phyloP scores from a whole-genome alignment of 2,329 filamentous ascomycete species.

The Xylariaceae sp. region DNA sequence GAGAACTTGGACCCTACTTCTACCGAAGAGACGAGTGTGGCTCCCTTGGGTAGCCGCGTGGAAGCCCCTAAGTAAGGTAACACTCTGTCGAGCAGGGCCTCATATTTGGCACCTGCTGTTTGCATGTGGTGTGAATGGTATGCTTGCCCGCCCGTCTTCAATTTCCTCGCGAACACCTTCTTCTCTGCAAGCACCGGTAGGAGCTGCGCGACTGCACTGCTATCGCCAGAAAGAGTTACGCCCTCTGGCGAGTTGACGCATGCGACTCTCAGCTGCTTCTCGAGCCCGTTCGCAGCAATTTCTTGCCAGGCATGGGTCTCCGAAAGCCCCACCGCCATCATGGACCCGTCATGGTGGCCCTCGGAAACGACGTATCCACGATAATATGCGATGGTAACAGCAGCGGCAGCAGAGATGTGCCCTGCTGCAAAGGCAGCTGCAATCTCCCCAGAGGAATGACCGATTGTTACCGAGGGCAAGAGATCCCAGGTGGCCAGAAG shows the following conservation, averaged over 20 bases:
- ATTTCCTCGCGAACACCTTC: not conserved
- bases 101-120: not conserved
- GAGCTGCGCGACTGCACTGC: not conserved
- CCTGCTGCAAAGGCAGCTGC: conserved; percentile 27
- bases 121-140: conserved; percentile 7
- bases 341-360: conserved; percentile 1
- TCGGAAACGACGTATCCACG: conserved; percentile 8
- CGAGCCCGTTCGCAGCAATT: not conserved
- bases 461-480: conserved; percentile 34
- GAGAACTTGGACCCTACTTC: not conserved
- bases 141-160: conserved; percentile 1
- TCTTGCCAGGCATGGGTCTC: not conserved
- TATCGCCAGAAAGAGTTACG: not conserved
- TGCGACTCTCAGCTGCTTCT: not conserved
- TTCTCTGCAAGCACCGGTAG: not conserved
- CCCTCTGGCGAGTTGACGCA: conserved; percentile 1
- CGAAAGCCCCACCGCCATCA: conserved; percentile 14
- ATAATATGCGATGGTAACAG: conserved; percentile 18
- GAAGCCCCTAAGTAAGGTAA: conserved; percentile 1
- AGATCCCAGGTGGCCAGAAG: conserved; percentile 29
- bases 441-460: conserved; percentile 32
- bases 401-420: conserved; percentile 8
- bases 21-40: conserved; percentile 3
- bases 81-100: not conserved
- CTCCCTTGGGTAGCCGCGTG: not conserved